Evolutionary conservation across 768 basidiomycete species (phyloP).

Genomic region (Boletus reticulatus): DNA sequence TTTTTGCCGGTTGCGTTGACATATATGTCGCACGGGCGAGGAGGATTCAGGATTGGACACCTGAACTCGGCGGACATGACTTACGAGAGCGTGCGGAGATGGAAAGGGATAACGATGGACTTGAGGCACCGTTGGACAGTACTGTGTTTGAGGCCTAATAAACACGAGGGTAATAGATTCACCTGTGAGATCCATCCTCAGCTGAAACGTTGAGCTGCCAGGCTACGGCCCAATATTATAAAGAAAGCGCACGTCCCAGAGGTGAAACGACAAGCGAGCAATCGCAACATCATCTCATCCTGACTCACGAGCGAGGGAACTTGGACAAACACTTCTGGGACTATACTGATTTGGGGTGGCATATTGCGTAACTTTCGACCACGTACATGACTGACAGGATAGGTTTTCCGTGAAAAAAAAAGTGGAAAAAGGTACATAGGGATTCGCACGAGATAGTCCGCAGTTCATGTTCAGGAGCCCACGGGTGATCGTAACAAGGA

Average conservation of each 20-base stretch:
- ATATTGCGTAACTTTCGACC: conserved; percentile 7
- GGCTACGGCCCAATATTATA: conserved; percentile 15
- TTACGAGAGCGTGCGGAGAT: neutral
- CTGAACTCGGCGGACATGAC: neutral
- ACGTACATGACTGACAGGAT: conserved; percentile 11
- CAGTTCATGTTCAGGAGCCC: conserved; percentile 11
- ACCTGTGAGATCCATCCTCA: neutral
- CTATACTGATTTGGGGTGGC: neutral
- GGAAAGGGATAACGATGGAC: neutral
- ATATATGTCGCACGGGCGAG: neutral
- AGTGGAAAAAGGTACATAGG: conserved; percentile 19
- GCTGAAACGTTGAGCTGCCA: conserved; percentile 4
- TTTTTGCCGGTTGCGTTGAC: neutral
- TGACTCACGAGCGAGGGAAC: conserved; percentile 15
- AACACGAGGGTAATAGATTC: too few species aligned
- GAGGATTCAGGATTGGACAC: neutral
- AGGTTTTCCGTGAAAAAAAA: conserved; percentile 4
- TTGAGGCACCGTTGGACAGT: neutral
- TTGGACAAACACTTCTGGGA: neutral
- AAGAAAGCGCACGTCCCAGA: conserved; percentile 7
- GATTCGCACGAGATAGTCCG: conserved; percentile 29
- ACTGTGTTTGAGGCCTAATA: neutral
- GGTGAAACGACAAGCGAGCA: conserved; percentile 7
- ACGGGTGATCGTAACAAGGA: conserved; percentile 14
- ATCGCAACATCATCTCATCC: conserved; percentile 1